Evolutionary conservation across 1,284 basidiomycete species (phyloP).

Genomic region (Papiliotrema fonsecae): DNA sequence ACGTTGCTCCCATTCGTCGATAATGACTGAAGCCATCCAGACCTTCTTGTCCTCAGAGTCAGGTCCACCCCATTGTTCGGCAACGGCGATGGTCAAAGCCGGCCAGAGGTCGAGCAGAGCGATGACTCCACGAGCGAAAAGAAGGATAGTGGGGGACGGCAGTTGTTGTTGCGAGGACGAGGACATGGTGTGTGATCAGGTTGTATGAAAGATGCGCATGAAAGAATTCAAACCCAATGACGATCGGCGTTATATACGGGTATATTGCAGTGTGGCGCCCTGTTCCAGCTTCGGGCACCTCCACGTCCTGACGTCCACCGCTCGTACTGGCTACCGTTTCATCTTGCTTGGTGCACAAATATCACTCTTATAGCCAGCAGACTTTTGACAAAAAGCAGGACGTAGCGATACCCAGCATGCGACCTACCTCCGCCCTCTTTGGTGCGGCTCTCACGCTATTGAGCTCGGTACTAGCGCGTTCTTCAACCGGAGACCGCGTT

Average conservation of each 20-base stretch:
- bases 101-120: conserved; percentile 75
- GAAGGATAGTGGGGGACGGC: conserved; percentile 32
- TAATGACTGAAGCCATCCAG: conserved; percentile 73
- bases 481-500: conserved; percentile 76
- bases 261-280: conserved; percentile 8
- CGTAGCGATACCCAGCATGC: too few relatives aligned
- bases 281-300: background rate
- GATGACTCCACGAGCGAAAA: conserved; percentile 77
- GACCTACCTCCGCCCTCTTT: background rate
- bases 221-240: too few relatives aligned
- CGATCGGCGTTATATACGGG: too few relatives aligned
- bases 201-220: background rate
- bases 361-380: too few relatives aligned
- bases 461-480: conserved; percentile 54
- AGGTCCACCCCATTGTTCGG: conserved; percentile 75
- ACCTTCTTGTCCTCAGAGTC: conserved; percentile 65
- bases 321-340: too few relatives aligned
- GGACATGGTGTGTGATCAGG: background rate
- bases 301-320: conserved; percentile 6
- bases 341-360: too few relatives aligned
- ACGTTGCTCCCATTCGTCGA: conserved; percentile 72
- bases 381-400: too few relatives aligned
- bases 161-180: background rate
- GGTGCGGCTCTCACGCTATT: background rate
- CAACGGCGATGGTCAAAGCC: conserved; percentile 73